phyloP scores from a whole-genome alignment of 352 stramenopile genomes.

The Blastocystis sp. region DNA sequence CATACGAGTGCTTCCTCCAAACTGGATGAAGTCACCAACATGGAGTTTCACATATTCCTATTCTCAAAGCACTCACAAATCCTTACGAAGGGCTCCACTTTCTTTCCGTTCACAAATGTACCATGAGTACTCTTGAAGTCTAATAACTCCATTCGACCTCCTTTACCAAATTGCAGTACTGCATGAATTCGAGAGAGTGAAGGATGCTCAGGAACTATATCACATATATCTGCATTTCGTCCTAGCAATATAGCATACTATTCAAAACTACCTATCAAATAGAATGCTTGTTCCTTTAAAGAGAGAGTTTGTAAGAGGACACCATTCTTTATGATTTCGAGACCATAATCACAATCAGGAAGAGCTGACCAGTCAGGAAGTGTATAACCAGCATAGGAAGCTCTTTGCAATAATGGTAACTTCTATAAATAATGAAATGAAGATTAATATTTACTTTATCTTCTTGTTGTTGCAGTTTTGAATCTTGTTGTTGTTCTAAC shows the following conservation, averaged over 20 bases:
- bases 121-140: conserved; percentile 51
- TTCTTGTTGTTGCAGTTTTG: too few species aligned
- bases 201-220: conserved; percentile 60
- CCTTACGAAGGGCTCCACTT: conserved; percentile 22
- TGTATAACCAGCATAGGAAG: conserved; percentile 6
- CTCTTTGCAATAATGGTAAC: background rate
- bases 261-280: conserved; percentile 12
- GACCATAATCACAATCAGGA: background rate
- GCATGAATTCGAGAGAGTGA: conserved; percentile 60
- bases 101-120: conserved; percentile 55
- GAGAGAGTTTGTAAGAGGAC: background rate
- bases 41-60: conserved; percentile 37
- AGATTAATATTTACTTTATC: background rate
- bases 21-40: conserved; percentile 50
- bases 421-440: background rate
- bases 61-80: background rate
- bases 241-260: background rate
- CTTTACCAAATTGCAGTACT: conserved; percentile 51
- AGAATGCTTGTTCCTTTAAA: conserved; percentile 29
- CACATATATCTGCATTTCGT: conserved; percentile 46
- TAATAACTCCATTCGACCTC: conserved; percentile 29
- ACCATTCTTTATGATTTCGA: conserved; percentile 56
- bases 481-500: too few species aligned
- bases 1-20: conserved; percentile 48
- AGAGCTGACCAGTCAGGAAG: conserved; percentile 18